Base-by-base conservation (phyloP, 495 filamentous ascomycete genomes). In the Neurospora sp. region DNA sequence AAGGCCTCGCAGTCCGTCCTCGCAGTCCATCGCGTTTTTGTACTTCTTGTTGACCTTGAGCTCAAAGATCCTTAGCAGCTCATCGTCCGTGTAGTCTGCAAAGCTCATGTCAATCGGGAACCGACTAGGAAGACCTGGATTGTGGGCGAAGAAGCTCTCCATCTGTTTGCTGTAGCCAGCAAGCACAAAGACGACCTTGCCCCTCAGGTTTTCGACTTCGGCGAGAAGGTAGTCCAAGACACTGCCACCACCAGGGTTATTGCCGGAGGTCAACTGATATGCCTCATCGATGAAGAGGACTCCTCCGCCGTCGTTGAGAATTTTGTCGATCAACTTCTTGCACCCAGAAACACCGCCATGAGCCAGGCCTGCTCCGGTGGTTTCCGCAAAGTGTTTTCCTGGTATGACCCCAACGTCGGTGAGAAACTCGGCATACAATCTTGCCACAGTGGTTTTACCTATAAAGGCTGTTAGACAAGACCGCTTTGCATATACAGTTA, bases 361-460 rank as follows among this genome's bases (percentile, higher is more conserved):
- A 74, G 91, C 87, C 1, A 96, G 83, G n/a, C 83, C 80, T 0
- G 92, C 88, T 0, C 92, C 93, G 0, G 92, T 91, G 0, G 88
- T 92, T 74, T 94, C 92, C 1, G 88, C 77, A 59, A 95, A 88
- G 16, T 73, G 77, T n/a, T 75, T 70, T 0, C 84, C 85, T 0
- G 88, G 81, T 27, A 93, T 82, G 8, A 88, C 86, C 0, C 88
- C 88, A 0, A 93, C 81, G 0, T 89, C 84, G 0, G 87, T 82
- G 4, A 95, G 79, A 72, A 94, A 90, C 59, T 89, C 86, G 7
- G 89, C 92, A 73, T 94, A 96, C 0, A 92, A 79, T 7, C 92
- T 85, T n/a, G 92, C 92, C 16, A 94, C 89, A 0, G 92, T 95
- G 0, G 93, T 95, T 83, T 95, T 96, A 1, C 91, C 90, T 91